Evolutionary conservation across 2,329 filamentous ascomycete genomes (phyloP).

Genomic region (Zasmidium cellare): DNA sequence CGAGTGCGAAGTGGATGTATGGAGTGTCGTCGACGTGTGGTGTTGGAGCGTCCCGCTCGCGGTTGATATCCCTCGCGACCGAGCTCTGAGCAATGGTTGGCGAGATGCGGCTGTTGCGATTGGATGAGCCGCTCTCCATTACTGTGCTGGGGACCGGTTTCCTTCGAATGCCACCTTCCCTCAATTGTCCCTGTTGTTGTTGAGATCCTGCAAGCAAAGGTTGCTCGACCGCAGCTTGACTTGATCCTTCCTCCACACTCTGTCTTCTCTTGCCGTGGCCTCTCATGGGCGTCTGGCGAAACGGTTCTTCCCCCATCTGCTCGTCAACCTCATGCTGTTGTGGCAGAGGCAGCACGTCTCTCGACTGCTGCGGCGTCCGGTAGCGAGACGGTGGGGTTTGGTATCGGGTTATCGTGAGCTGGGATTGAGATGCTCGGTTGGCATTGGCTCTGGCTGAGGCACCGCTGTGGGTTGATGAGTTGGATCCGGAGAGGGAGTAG

Average conservation of each 20-base stretch:
- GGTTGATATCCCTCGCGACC: slow-evolving; percentile 30
- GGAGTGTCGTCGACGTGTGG: slow-evolving; percentile 82
- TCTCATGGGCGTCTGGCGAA: slow-evolving; percentile 35
- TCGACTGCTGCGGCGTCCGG: slow-evolving; percentile 35
- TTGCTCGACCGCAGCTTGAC: slow-evolving; percentile 3
- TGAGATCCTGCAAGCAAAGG: neutral
- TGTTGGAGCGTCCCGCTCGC: slow-evolving; percentile 53
- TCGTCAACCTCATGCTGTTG: slow-evolving; percentile 19
- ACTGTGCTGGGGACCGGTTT: slow-evolving; percentile 38
- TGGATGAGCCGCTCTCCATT: slow-evolving; percentile 23
- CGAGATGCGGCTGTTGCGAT: slow-evolving; percentile 19
- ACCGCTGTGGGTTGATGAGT: slow-evolving; percentile 37
- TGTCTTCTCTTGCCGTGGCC: slow-evolving; percentile 32
- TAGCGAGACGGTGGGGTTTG: slow-evolving; percentile 37
- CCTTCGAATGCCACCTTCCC: slow-evolving; percentile 30
- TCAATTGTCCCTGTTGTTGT: slow-evolving; percentile 3
- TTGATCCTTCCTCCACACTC: slow-evolving; percentile 16
- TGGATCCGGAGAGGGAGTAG: slow-evolving; percentile 49
- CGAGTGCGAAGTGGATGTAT: slow-evolving; percentile 86
- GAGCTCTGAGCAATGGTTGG: slow-evolving; percentile 31
- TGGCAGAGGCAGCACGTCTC: slow-evolving; percentile 12
- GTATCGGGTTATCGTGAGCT: slow-evolving; percentile 31
- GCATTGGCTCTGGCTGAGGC: slow-evolving; percentile 33
- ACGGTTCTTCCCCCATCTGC: slow-evolving; percentile 20
- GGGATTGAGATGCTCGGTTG: slow-evolving; percentile 17